Base-by-base conservation (phyloP, 2,329 filamentous ascomycete species). In the Penicillium frequentans region DNA sequence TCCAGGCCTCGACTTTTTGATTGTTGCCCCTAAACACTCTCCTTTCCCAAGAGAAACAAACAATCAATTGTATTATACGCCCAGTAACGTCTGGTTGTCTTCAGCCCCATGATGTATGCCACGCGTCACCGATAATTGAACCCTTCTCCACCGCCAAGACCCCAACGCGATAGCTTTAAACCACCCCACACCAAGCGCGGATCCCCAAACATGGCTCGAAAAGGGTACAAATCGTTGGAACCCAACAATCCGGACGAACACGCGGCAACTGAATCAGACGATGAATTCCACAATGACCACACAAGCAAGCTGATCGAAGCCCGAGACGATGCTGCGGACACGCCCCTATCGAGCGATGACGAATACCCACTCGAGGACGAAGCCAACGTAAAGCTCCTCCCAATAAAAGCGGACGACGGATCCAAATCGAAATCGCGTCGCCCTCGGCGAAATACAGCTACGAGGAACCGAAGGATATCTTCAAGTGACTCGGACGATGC, bases 361-460 rank as follows among this genome's bases (percentile, higher is more conserved):
- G 29, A 51, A 35, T 29, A 44, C 3, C 5, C 39, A n/a, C 6
- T 44, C 7, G 52, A 61, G 9, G 52, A 59, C 45, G 56, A 59
- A n/a, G 54, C 52, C 23, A 47, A 64, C 31, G 26, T 65, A 26
- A 62, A 60, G 33, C 57, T 66, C 3, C 43, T 63, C 13, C 62
- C 62, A 2, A 24, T 64, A 24, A 48, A 49, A 19, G 47, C 21
- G 7, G 21, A 37, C 33, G 29, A 47, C 31, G 45, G 44, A 43
- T 23, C 39, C 0, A 54, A 49, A 48, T 43, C 16, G 9, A 54
- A 51, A 48, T 43, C 19, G 13, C 35, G 19, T 33, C 47, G 13
- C 7, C 19, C 21, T 5, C 27, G 11, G 11, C 50, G 31, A 21
- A 26, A 33, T 33, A 33, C 31, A 33, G 31, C 10, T 8, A 24